Evolutionary conservation across 176 grass and related monocot species (phyloP), one percentile per base, ranked within the genome.

Genomic region (Avena insularis): DNA sequence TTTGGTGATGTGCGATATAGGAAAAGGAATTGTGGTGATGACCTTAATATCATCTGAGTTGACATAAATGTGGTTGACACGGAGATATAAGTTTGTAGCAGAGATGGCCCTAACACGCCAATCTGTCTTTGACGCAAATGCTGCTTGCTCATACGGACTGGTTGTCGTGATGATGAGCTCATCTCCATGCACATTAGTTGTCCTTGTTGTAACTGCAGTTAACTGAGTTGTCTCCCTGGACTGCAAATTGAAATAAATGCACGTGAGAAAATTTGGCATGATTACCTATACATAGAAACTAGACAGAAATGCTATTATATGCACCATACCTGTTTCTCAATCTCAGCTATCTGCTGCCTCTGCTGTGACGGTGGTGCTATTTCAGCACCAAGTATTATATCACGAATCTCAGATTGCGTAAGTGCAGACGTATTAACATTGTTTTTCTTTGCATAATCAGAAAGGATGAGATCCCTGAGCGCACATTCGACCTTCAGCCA

Each of bases 1-100:
- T 23, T 71, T 4, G n/a, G 46, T 29, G 59, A 9, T 64, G 33
- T 7, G 62, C 62, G 12, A 48, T 21, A 40, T 11, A 90, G 59
- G 14, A 87, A 48, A 84, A 65, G 53, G 23, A 76, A 38, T 55
- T 75, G 58, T 13, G 29, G 43, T 33, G 81, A 62, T 77, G 68
- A 96, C 96, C 96, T 98, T 98, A 46, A 98, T 98, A 87, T 98
- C 96, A 90, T 98, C 96, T 58, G 96, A 98, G 89, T 98, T 98
- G 20, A 96, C 96, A 88, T 98, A 98, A 84, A 98, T 98, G 72
- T 98, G 96, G 82, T 95, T 95, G 36, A 98, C 96, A 61, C 96
- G 96, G 87, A 98, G 96, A 88, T 98, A 93, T 62, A 98, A 88
- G 90, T 98, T 98, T 76, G 96, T 98, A 20, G 96, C 96, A 80